Base-by-base conservation (phyloP, 2,329 filamentous ascomycete genomes). In the Nemania sp. region DNA sequence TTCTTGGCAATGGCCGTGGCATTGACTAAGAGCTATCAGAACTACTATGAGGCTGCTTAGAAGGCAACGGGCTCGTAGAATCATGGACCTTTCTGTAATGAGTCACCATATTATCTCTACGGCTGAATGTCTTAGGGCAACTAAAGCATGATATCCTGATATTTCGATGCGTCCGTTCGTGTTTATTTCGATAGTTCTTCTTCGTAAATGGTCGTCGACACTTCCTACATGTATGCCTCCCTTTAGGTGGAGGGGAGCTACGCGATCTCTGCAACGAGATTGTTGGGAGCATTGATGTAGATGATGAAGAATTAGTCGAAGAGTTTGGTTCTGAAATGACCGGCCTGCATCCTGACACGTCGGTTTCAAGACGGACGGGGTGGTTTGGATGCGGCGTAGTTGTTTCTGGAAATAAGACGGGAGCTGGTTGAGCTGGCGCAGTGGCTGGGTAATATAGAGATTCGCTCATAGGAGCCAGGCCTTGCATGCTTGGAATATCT, bases 161-260 rank as follows among this genome's bases (percentile, higher is more conserved):
- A 2, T 6, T 6, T 6, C 15, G 7, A 9, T 59, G 53, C 3
- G 4, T 26, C 3, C 5, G 3, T 11, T 19, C 14, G 6, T 59
- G 57, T 12, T 59, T 59, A 2, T n/a, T 26, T 12, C 57, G 17
- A 22, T 59, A 54, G 4, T 37, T 7, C 20, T 43, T 24, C 8
- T 22, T 39, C n/a, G 7, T 12, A 12, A 42, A 42, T 17, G 23
- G 7, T 8, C 12, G 11, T 1, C 1, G 0, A 11, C 52, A 56
- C 14, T 11, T 0, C 7, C 3, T 7, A 15, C 56, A 58, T 49
- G 34, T n/a, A 2, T 26, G 5, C 6, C 44, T 39, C 26, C 17
- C 2, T 5, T 31, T 36, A 1, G 40, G 12, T 5, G 41, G 20
- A n/a, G 15, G 6, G 8, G n/a, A 22, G 12, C 23, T 40, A 4